phyloP scores from a whole-genome alignment of 108 stramenopile species.

The Cyclotella choctawhatcheeana region DNA sequence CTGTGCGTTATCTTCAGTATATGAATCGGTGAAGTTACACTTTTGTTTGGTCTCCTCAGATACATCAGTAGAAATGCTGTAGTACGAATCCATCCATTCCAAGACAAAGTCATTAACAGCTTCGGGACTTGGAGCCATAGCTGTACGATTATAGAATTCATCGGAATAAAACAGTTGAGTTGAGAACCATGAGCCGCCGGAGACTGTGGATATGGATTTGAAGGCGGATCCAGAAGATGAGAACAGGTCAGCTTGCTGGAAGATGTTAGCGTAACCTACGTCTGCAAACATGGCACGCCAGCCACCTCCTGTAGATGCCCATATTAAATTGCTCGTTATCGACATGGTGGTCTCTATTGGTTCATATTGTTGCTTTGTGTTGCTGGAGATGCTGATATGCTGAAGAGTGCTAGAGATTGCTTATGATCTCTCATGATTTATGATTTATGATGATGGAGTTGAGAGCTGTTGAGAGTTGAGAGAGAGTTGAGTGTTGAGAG shows the following conservation, averaged over 20 bases:
- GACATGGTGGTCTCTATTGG: neutral
- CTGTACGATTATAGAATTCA: slow-evolving; percentile 35
- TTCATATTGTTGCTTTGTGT: no score
- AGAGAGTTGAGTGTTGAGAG: no score
- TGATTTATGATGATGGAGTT: no score
- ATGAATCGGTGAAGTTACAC: slow-evolving; percentile 2
- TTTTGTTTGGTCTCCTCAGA: neutral
- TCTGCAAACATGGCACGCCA: slow-evolving; percentile 42
- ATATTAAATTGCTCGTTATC: neutral
- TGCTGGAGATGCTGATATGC: no score
- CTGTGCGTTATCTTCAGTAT: neutral
- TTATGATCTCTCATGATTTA: no score
- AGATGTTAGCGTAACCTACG: slow-evolving; percentile 12
- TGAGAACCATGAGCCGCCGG: slow-evolving; percentile 46
- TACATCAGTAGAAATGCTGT: neutral
- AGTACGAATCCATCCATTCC: slow-evolving; percentile 46
- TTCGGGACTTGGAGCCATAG: slow-evolving; percentile 15
- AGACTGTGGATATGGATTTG: slow-evolving; percentile 15
- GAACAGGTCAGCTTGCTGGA: slow-evolving; percentile 4
- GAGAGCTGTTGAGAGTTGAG: no score
- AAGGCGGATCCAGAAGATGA: neutral
- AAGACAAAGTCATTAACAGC: slow-evolving; percentile 38
- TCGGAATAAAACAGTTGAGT: slow-evolving; percentile 47
- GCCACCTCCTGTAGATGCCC: slow-evolving; percentile 53
- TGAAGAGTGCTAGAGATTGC: no score